phyloP scores from a whole-genome alignment of 176 grass and related monocot genomes.

The Avena sativa region DNA sequence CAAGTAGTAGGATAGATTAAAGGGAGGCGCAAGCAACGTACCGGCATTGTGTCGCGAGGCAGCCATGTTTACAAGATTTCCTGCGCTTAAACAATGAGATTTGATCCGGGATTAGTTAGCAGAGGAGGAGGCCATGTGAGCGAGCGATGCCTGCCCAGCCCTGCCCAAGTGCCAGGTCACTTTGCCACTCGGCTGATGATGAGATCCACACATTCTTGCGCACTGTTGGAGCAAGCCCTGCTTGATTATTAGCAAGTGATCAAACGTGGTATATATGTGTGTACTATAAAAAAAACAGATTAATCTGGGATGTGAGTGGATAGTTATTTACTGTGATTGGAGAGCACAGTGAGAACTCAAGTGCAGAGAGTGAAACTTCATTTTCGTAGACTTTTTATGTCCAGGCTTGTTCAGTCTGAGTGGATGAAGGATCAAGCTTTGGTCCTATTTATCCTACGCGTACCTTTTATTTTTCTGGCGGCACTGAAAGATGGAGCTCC shows the following conservation, averaged over 20 bases:
- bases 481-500: conserved; percentile 31
- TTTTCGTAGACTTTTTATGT: not conserved
- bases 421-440: conserved; percentile 1
- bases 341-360: not conserved
- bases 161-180: conserved; percentile 10
- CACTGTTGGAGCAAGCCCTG: not conserved
- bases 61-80: conserved; percentile 16
- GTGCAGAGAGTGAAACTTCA: not conserved
- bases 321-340: not conserved
- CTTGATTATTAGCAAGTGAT: not conserved
- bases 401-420: not conserved
- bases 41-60: not conserved
- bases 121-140: conserved; percentile 19
- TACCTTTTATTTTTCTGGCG: not conserved
- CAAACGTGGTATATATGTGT: not conserved
- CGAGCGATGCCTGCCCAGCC: not conserved
- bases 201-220: not conserved
- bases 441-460: not conserved
- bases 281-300: not conserved
- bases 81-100: conserved; percentile 9
- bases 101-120: not conserved
- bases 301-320: not conserved
- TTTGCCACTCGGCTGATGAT: not conserved
- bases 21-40: conserved; percentile 15
- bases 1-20: not conserved